Evolutionary conservation across 441 rosid species (phyloP), one percentile per base, ranked within the genome.

Genomic region (Manihot esculenta): DNA sequence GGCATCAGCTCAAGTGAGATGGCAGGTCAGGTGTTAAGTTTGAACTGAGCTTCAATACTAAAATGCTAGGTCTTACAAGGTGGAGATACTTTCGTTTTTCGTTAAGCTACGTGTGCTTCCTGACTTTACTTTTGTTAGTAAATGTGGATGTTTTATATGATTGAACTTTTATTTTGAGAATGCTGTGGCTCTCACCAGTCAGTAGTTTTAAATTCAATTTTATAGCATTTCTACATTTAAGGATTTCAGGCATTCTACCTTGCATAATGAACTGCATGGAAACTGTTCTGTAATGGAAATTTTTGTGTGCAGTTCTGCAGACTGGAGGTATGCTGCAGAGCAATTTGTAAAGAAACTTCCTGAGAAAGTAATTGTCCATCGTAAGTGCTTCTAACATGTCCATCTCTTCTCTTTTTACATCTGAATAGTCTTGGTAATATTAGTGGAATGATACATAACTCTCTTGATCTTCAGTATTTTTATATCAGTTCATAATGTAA

Each of bases 261-360:
- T 61, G 41, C 21, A 56, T 44, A 33, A 58, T 60, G 49, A 75
- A 57, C 26, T 71, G 38, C 7, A 23, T n/a, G 48, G 15, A 12
- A 65, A 58, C 15, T 2, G 5, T 35, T 10, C 10, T 56, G 18
- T 41, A 56, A 30, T 63, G 12, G 17, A n/a, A n/a, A 50, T 21
- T 45, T 70, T 20, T 65, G 38, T 72, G 11, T 69, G 58, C 80
- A 93, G 96, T 84, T 84, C 95, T 75, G 84, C 87, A 78, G 97
- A 93, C 78, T 93, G 97, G 98, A 88, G 84, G 80, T 93, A 82
- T 76, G 97, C 96, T 76, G 94, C 96, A 33, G 85, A 85, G 68
- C 93, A 93, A 85, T 91, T 93, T 74, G 92, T 88, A 79, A 87
- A 84, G 81, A 89, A 84, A 82, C 84, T 87, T 75, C 96, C 98